Conservation (phyloP, 805 yeast species). For the Clavispora carvajalis region DNA sequence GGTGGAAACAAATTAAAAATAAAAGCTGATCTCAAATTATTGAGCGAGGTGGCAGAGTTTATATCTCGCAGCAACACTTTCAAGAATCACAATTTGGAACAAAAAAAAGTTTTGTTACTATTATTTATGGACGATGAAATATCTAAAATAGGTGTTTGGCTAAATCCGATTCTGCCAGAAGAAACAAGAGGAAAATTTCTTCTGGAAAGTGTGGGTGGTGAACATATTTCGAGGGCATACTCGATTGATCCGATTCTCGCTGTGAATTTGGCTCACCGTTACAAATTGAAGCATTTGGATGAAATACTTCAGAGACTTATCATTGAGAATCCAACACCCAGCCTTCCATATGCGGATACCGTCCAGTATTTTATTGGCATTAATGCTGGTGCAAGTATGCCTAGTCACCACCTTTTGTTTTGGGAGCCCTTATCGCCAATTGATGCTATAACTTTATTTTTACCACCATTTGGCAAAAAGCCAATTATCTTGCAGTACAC, state of each 20-base stretch:
- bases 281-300: constrained; percentile 37
- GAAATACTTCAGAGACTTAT: constrained; percentile 43
- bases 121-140: constrained; percentile 75
- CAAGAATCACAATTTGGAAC: constrained; percentile 27
- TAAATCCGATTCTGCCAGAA: constrained; percentile 50
- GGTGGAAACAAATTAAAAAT: constrained; percentile 76
- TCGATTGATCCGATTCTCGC: constrained; percentile 68
- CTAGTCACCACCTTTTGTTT: constrained; percentile 43
- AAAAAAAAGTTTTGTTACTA: constrained; percentile 50
- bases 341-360: constrained; percentile 53
- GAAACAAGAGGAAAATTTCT: constrained; percentile 37
- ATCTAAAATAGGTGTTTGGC: constrained; percentile 69
- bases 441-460: constrained; percentile 76
- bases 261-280: constrained; percentile 59
- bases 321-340: constrained; percentile 51
- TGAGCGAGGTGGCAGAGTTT: constrained; percentile 47
- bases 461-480: constrained; percentile 65
- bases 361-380: constrained; percentile 48
- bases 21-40: constrained; percentile 58
- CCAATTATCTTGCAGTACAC: constrained; percentile 78
- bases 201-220: constrained; percentile 29
- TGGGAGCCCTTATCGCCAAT: constrained; percentile 81
- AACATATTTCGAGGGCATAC: constrained; percentile 54
- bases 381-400: constrained; percentile 32
- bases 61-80: constrained; percentile 19